Evolutionary conservation across 805 yeast species (phyloP), one percentile per base, ranked within the genome.

Genomic region (Candida suzukii): DNA sequence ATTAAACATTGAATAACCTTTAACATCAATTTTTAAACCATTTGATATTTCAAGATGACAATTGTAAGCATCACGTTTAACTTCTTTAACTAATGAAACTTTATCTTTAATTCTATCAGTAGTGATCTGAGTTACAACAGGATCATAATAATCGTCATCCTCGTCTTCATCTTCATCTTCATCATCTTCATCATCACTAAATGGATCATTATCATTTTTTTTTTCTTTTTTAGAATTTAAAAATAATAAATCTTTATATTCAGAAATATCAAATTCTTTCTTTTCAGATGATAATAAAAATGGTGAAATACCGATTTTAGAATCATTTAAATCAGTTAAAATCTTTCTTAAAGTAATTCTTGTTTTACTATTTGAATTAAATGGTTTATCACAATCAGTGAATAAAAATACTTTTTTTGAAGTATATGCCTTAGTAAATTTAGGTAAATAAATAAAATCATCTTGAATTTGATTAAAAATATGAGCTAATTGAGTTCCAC

Each of bases 311-410:
- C 62, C 64, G 28, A 83, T 76, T 32, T 60, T 63, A 16, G 68
- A 64, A 40, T 76, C 76, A 42, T 74, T 73, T 42, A 79, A 68
- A 57, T 84, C 93, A 31, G 71, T 70, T 13, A 83, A 68, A 5
- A 80, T 65, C 17, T 73, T 74, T 48, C 80, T 71, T 20, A 86
- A 63, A 6, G 74, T 63, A 36, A 66, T 67, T 50, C 71, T 71
- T 3, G 67, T 61, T 2, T 51, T 42, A 14, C 70, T 65, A 8
- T 64, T 51, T 8, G 64, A 63, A 40, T 67, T 66, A 46, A 63
- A 72, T 0, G 96, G 97, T 36, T 60, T 61, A 49, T 83, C 93
- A 55, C 82, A 78, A 54, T 81, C 83, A 0, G 96, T 86, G 52
- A 88, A 76, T 54, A 88, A 63, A 47, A 87, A 73, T 3, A 86